Evolutionary conservation across 2,329 filamentous ascomycete species (phyloP), one percentile per base, ranked within the genome.

Genomic region (Aspergillus uvarum): DNA sequence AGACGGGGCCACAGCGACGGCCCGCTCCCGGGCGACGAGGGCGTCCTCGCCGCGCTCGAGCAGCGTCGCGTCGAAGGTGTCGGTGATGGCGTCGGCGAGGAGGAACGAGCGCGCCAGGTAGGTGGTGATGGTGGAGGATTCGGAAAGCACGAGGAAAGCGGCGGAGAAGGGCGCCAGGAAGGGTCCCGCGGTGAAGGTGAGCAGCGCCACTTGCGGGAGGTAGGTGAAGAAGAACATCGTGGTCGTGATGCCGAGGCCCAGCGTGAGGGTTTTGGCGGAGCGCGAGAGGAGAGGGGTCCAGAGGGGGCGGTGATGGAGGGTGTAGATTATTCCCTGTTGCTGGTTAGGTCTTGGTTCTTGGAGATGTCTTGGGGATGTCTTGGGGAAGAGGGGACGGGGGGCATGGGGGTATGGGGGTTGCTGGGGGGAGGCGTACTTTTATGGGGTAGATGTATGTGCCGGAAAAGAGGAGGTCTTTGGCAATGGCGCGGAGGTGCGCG

Each of bases 181-280:
- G 0, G 85, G 93, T 0, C 94, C 94, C 65, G 92, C 94, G 63
- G 96, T 90, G 68, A 97, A 87, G 54, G 92, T 83, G 49, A 96
- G 84, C 14, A 96, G 76, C 0, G 92, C 90, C 24, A 92, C 85
- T 79, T 97, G 94, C 0, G 94, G 94, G 8, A 88, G 72, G 74
- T 96, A 97, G 52, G 92, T 90, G 72, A 97, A 87, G 67, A 89
- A 80, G 77, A 98, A 97, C 91, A 97, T 96, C 74, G 85, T 81
- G 11, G 82, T 81, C 1, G 93, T 88, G 50, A 97, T 87, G 49
- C 85, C 84, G 10, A 88, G 75, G 14, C 90, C 92, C 2, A 96
- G 83, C 1, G 84, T 82, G 54, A 96, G 67, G 29, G 89, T 92
- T 2, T 84, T 82, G 2, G 80, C 73, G 38, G 88, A 77, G 55